phyloP scores from a whole-genome alignment of 306 rosid species.

The Cajanus cajan region DNA sequence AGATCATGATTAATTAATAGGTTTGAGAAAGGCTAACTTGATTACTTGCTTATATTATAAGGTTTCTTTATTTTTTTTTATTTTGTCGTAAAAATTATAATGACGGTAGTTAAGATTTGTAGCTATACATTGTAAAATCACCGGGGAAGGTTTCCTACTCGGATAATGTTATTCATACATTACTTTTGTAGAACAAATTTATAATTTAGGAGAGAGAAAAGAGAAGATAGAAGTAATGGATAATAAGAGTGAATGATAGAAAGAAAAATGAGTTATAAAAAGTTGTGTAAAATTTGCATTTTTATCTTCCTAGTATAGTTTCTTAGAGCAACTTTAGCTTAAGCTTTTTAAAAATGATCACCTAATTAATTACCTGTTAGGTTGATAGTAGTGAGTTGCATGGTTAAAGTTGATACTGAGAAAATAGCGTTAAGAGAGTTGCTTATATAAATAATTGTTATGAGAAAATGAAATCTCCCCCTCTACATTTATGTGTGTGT shows the following conservation, averaged over 20 bases:
- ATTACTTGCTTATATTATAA: not conserved
- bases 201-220: not conserved
- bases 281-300: not conserved
- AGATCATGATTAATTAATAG: not conserved
- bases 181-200: not conserved
- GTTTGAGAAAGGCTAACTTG: not conserved
- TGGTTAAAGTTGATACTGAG: not conserved
- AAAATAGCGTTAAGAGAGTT: not conserved
- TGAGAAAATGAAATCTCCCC: not conserved
- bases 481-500: not conserved
- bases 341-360: not conserved
- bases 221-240: not conserved
- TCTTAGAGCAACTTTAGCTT: not conserved
- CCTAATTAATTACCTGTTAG: too few relatives aligned
- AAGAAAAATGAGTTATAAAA: not conserved
- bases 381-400: not conserved
- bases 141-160: not conserved
- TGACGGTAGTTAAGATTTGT: too few relatives aligned
- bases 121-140: not conserved
- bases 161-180: not conserved
- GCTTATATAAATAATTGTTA: not conserved
- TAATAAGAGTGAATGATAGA: not conserved
- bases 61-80: too few relatives aligned
- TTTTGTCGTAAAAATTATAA: too few relatives aligned
- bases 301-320: not conserved